Base-by-base conservation (phyloP, 306 rosid genomes). In the Rosa multiflora region DNA sequence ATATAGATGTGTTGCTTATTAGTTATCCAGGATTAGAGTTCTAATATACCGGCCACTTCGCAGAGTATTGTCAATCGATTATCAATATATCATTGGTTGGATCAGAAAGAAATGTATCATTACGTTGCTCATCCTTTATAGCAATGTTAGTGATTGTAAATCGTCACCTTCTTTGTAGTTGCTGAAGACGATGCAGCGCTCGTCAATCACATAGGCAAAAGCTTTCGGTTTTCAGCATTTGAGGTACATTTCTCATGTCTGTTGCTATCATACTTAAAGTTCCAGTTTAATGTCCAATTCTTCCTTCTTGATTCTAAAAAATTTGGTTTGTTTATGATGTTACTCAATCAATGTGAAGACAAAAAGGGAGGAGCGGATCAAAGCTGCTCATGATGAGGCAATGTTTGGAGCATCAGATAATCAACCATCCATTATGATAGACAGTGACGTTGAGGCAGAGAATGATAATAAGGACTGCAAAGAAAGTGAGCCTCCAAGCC, bases 301-400 rank as follows among this genome's bases (percentile, higher is more conserved):
- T 62, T 21, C 35, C 8, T 21, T 21, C 21, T 64, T 77, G 7
- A 3, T 35, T 51, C 8, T 48, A 42, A 2, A 55, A 14, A 42
- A 72, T 14, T 4, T 37, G 72, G 32, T 46, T 61, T 18, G n/a
- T 68, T 42, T 73, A 29, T 63, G 40, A 40, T 62, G 12, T 58
- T 63, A 39, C 76, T 55, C 49, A 37, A 83, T 66, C 58, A 29
- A 61, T 21, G 70, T 79, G 56, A 53, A 93, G 99, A 89, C 95
- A 51, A 91, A 81, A 86, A 87, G 91, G 76, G 94, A 89, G 87
- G 96, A 91, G 61, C 90, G 84, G 74, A 86, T 89, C 79, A 91
- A 86, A 88, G 91, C 94, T 79, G 99, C 99, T 72, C 98, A 95
- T 8, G 98, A 95, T 29, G 90, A 88, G 78, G 99, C 99, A 68